These are phyloP conservation scores for Poterioochromonas sp. DNA, from an alignment of 352 stramenopile genomes.

Conservation along the genomic window DNA sequence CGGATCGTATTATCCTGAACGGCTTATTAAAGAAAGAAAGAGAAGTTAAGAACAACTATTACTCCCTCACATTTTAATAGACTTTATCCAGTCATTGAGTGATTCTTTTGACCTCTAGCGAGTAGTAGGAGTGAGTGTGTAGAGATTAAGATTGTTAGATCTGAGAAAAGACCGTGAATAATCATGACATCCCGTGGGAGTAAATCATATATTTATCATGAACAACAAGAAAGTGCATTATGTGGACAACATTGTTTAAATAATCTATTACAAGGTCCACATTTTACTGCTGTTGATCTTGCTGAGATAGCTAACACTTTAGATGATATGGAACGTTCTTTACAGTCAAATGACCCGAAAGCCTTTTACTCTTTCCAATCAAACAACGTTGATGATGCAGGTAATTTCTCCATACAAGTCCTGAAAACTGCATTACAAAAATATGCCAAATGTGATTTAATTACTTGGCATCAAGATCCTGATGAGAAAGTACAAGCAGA, in stretches of 20 bases:
- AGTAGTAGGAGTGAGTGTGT: too few relatives aligned
- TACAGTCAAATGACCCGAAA: neutral
- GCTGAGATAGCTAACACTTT: constrained; percentile 38
- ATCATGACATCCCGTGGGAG: too few relatives aligned
- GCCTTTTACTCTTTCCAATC: constrained; percentile 26
- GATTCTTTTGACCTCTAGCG: too few relatives aligned
- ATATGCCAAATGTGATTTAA: constrained; percentile 30
- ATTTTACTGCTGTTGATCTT: constrained; percentile 39
- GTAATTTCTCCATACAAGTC: constrained; percentile 46
- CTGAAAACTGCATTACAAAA: constrained; percentile 35
- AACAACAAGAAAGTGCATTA: neutral
- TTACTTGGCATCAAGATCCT: neutral
- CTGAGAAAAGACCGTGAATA: too few relatives aligned
- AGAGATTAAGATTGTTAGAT: too few relatives aligned
- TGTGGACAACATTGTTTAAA: constrained; percentile 45
- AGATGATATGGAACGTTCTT: constrained; percentile 1
- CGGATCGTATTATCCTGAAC: too few relatives aligned
- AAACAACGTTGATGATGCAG: constrained; percentile 45
- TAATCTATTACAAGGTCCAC: constrained; percentile 42
- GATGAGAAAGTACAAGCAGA: neutral
- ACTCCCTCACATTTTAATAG: too few relatives aligned
- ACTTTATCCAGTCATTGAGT: too few relatives aligned
- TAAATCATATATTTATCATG: constrained; percentile 23
- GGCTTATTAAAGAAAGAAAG: too few relatives aligned
- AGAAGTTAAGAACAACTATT: too few relatives aligned